Base-by-base conservation (phyloP, 441 rosid genomes). In the Capsella rubella region DNA sequence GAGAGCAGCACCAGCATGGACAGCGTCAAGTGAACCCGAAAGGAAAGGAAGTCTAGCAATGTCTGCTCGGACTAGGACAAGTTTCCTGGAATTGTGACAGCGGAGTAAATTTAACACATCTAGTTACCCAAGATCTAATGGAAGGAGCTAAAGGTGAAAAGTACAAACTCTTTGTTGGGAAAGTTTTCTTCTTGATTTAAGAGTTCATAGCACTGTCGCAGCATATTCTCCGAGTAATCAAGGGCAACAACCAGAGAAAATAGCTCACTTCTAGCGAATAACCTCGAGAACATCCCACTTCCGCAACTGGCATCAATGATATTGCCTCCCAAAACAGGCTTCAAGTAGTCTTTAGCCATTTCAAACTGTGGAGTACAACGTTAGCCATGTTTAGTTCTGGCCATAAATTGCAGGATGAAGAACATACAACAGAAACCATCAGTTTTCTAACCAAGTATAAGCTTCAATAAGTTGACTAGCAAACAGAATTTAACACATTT, bases 1-100 rank as follows among this genome's bases (percentile, higher is more conserved):
- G 57, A 91, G 71, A 75, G 97, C 98, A 69, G 93, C 96, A 81
- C 93, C 98, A 53, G 96, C 98, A 72, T 88, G 98, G 74, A 93
- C 85, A n/a, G 95, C 93, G 73, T 93, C 93, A n/a, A 91, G 77
- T 11, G 97, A 90, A 77, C 90, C 70, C 60, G 93, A 78, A 47
- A 78, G 68, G 59, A 93, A 89, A 31, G 97, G 98, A 66, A 93
- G 95, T 72, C 96, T 79, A 64, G 95, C 85, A 50, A 93, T 90
- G 71, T 93, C 97, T 28, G 96, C 97, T 84, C 97, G 86, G 70
- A 91, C 93, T 83, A 91, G 77, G 65, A 84, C 77, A 21, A 89
- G 77, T 29, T 91, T 87, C 91, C 98, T 90, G 69, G 16, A 71
- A 60, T 62, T 43, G 61, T 67, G 4, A 73, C 50, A 43, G 15